Conservation (phyloP, 169 alveolate species). For the Plasmodium billcollinsi region DNA sequence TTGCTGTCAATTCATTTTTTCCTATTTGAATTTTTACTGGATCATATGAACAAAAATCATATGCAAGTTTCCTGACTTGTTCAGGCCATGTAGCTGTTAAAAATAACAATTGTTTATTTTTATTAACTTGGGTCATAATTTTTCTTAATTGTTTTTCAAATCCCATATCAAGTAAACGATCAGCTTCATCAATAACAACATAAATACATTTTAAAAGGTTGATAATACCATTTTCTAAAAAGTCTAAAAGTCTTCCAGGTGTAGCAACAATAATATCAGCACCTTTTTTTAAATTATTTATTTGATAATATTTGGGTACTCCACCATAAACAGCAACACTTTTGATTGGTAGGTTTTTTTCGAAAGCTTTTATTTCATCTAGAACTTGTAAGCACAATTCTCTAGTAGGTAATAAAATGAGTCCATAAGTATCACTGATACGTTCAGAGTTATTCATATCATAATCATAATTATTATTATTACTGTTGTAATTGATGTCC, state of each 20-base stretch:
- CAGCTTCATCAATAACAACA: constrained; percentile 98
- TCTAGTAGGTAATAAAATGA: constrained; percentile 92
- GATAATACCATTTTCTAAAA: constrained; percentile 88
- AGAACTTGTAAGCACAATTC: constrained; percentile 92
- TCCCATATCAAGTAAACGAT: constrained; percentile 98
- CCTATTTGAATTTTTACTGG: constrained; percentile 93
- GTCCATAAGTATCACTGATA: constrained; percentile 79
- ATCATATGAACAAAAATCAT: constrained; percentile 90
- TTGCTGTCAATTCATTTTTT: constrained; percentile 89
- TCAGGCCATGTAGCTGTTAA: constrained; percentile 97
- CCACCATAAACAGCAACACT: constrained; percentile 92
- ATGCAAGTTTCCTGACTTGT: constrained; percentile 90
- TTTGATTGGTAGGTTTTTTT: constrained; percentile 80
- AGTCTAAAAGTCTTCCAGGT: constrained; percentile 96
- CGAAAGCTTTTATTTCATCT: constrained; percentile 82
- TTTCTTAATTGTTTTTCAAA: constrained; percentile 93
- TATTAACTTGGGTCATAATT: constrained; percentile 92
- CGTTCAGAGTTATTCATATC: constrained; percentile 66
- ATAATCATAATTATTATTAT: constrained; percentile 52
- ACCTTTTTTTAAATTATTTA: constrained; percentile 89
- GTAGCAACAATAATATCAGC: constrained; percentile 97
- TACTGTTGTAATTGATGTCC: neutral
- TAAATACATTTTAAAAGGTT: constrained; percentile 92
- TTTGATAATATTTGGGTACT: constrained; percentile 84
- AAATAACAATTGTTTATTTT: constrained; percentile 93